Evolutionary conservation across 805 yeast genomes (phyloP).

Genomic region (Zygosaccharomyces bisporus): DNA sequence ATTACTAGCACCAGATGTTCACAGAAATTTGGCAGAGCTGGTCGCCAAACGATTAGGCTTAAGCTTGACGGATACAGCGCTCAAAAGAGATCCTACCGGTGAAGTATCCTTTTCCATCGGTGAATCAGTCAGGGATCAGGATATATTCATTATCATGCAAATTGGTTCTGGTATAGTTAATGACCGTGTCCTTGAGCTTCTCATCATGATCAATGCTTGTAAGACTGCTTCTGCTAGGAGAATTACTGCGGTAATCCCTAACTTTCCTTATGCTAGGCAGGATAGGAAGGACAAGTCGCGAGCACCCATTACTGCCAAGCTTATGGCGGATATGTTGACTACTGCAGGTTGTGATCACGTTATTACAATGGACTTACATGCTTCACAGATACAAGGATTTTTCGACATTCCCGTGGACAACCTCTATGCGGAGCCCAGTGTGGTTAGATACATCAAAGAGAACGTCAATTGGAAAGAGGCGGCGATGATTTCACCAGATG

Average conservation of each 20-base stretch:
- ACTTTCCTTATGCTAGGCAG: constrained; percentile 85
- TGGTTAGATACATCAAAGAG: constrained; percentile 68
- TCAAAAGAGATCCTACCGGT: constrained; percentile 64
- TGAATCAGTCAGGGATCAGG: constrained; percentile 83
- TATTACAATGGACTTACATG: constrained; percentile 83
- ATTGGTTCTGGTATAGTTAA: constrained; percentile 76
- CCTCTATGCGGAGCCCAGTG: constrained; percentile 79
- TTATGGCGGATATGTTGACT: constrained; percentile 76
- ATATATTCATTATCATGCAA: constrained; percentile 73
- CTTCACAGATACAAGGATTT: constrained; percentile 86
- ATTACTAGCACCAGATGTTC: constrained; percentile 63
- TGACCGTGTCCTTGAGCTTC: constrained; percentile 67
- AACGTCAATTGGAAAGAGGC: constrained; percentile 54
- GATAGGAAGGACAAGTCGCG: constrained; percentile 81
- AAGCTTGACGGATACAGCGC: constrained; percentile 56
- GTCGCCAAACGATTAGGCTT: constrained; percentile 61
- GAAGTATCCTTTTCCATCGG: constrained; percentile 76
- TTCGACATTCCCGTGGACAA: constrained; percentile 82
- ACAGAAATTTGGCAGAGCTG: constrained; percentile 64
- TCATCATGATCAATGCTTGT: constrained; percentile 79
- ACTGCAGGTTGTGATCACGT: constrained; percentile 87
- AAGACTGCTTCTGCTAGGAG: constrained; percentile 79
- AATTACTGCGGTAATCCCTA: constrained; percentile 78
- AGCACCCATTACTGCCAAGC: constrained; percentile 82
- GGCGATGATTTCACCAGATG: constrained; percentile 82